Base-by-base conservation (phyloP, 139 green algal genomes). In the Ettlia oleoabundans region DNA sequence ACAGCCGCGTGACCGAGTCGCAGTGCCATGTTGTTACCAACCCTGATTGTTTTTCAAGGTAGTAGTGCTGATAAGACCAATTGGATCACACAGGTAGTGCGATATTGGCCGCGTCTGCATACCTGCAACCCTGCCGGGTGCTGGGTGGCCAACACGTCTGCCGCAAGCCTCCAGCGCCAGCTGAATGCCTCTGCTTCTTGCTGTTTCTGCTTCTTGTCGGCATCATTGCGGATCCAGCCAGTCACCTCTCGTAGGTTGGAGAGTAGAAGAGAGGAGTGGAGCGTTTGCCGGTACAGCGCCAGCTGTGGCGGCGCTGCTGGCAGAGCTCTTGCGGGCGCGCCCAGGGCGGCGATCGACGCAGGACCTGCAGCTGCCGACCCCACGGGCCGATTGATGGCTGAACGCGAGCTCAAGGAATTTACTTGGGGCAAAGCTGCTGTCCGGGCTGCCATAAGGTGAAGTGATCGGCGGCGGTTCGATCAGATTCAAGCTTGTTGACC, bases 181-280 rank as follows among this genome's bases (percentile, higher is more conserved):
- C 65, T 26, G 65, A 33, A 26, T 21, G 7, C 33, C 65, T n/a
- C 33, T 9, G 33, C 32, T 42, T n/a, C 32, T 42, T 43, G 65
- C n/a, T 33, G 65, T n/a, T n/a, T n/a, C n/a, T n/a, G n/a, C n/a
- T n/a, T n/a, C n/a, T n/a, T n/a, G n/a, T n/a, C n/a, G n/a, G n/a
- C n/a, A n/a, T n/a, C n/a, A n/a, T n/a, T n/a, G n/a, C 65, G 21
- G 35, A 42, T 33, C 71, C 71, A 78, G 21, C 13, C 35, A 35
- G 40, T 35, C 71, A 78, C 47, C 51, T 78, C 58, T 5, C 55
- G 47, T 33, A 78, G 52, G 47, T 35, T 78, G 43, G 32, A 47
- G 0, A 55, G 42, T 51, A 78, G 71, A 4, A 35, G 32, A 33
- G 71, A 66, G 30, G 30, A 4, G 30, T 26, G 21, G 32, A 22